A percentile compares a stretch with the other conserved stretches of the same genome.
Conservation (phyloP, 2,329 filamentous ascomycete genomes). For the Arthroderma sp. region DNA sequence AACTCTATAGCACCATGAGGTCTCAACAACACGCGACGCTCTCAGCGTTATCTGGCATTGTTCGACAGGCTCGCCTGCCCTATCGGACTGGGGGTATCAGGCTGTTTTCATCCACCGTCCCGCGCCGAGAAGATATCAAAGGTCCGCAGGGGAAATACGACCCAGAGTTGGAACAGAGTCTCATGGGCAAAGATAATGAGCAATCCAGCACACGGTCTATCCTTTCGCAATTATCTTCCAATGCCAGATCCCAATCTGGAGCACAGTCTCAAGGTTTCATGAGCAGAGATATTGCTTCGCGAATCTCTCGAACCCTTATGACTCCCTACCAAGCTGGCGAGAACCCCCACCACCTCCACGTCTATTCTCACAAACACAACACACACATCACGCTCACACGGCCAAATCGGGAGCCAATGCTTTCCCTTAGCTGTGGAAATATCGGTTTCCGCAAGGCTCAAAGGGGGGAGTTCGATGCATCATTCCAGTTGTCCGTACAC, state of each 20-base stretch:
- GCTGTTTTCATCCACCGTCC: not conserved
- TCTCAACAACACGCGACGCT: no score
- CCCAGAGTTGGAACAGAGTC: not conserved
- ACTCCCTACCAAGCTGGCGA: conserved; percentile 3
- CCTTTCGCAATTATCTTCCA: not conserved
- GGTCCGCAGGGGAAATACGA: not conserved
- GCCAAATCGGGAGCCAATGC: conserved; percentile 63
- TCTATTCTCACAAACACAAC: conserved; percentile 85
- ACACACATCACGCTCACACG: conserved; percentile 82
- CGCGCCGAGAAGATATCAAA: not conserved
- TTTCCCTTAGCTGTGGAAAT: conserved; percentile 72
- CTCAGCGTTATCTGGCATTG: no score
- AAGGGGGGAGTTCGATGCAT: conserved; percentile 75
- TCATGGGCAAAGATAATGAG: not conserved
- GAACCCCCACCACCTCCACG: conserved; percentile 56
- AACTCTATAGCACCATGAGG: no score
- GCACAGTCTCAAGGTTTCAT: not conserved
- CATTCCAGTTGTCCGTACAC: conserved; percentile 76
- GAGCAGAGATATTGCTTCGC: not conserved
- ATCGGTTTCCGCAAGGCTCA: conserved; percentile 80
- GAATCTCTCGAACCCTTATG: conserved; percentile 1
- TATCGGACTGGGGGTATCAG: not conserved
- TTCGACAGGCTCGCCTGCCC: no score
- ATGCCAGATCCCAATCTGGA: not conserved
- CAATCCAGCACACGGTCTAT: not conserved